Evolutionary conservation across 345 rosid species (phyloP), one percentile per base, ranked within the genome.

Genomic region (Nephelium lappaceum): DNA sequence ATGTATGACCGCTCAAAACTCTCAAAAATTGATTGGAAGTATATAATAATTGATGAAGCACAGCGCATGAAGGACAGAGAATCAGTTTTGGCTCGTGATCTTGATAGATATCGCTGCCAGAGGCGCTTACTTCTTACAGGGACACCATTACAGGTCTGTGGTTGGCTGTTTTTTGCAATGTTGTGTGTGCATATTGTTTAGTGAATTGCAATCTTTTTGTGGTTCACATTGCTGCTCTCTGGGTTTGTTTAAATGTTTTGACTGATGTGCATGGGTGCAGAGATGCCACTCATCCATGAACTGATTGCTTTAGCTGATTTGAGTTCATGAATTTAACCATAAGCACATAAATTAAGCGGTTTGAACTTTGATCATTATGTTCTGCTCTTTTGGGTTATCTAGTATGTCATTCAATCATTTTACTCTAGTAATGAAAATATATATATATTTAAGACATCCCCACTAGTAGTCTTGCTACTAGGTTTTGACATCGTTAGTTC

Each of bases 41-140:
- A 97, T 79, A 97, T 97, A 74, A 83, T 97, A 85, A 97, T 97
- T 81, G 99, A 97, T 80, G 99, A 97, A 86, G 99, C 99, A 78
- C 99, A 97, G 75, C 88, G 99, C 82, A 97, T 97, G 98, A 97
- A 97, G 83, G 99, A 97, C 85, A 89, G 99, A 75, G 98, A 97
- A 83, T 97, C 99, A 42, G 99, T 97, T 89, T 87, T 97, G 86
- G 99, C 99, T 65, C 97, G 99, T 73, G 99, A 97, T 91, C 99
- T 97, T 87, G 99, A 97, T 81, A 89, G 98, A 60, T 97, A 97
- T 80, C 98, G 97, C 66, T 97, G 99, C 81, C 98, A 94, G 84
- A 90, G 99, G 89, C 97, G 99, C 78, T 90, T 97, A 51, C 98
- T 97, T 87, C 98, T 97, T 74, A 97, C 99, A 11, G 99, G 99